These are phyloP conservation scores for Backusella circina DNA, from an alignment of 192 early-diverging fungal species.

Conservation along the genomic window DNA sequence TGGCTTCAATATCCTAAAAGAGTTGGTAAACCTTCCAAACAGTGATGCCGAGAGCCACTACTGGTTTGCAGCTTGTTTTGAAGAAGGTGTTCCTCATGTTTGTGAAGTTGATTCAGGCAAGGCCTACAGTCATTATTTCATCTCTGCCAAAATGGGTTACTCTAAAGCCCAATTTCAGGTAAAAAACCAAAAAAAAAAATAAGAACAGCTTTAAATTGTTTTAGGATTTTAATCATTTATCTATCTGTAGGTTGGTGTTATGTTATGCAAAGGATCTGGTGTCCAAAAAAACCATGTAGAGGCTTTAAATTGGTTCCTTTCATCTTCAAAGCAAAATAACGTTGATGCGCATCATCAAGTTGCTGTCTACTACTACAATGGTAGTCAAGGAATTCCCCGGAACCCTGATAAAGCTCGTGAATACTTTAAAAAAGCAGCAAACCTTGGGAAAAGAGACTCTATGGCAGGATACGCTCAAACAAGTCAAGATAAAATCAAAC, in stretches of 20 bases:
- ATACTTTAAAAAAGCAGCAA: conserved; percentile 32
- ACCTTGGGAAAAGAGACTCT: conserved; percentile 18
- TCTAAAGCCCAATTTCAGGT: conserved; percentile 33
- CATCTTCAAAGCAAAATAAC: conserved; percentile 26
- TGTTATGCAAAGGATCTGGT: conserved; percentile 38
- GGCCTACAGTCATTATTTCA: conserved; percentile 24
- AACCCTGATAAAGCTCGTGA: conserved; percentile 29
- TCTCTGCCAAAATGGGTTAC: conserved; percentile 23
- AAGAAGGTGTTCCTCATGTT: conserved; percentile 28
- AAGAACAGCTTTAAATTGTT: too few relatives aligned
- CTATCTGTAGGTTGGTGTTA: conserved; percentile 27
- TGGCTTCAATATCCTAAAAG: conserved; percentile 24
- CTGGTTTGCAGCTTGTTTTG: conserved; percentile 33
- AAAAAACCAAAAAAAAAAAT: background rate
- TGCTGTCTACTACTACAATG: conserved; percentile 32
- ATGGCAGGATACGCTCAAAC: conserved; percentile 16
- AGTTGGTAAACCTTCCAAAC: conserved; percentile 3
- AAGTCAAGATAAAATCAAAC: conserved; percentile 9
- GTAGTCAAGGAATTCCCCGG: conserved; percentile 20
- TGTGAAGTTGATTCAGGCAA: conserved; percentile 2
- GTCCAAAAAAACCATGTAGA: conserved; percentile 19
- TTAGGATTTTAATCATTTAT: background rate
- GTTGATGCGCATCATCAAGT: conserved; percentile 25
- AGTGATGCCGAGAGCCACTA: conserved; percentile 28
- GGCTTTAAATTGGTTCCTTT: conserved; percentile 41